phyloP scores from a whole-genome alignment of 768 basidiomycete genomes.

The Pleurotus pulmonarius region DNA sequence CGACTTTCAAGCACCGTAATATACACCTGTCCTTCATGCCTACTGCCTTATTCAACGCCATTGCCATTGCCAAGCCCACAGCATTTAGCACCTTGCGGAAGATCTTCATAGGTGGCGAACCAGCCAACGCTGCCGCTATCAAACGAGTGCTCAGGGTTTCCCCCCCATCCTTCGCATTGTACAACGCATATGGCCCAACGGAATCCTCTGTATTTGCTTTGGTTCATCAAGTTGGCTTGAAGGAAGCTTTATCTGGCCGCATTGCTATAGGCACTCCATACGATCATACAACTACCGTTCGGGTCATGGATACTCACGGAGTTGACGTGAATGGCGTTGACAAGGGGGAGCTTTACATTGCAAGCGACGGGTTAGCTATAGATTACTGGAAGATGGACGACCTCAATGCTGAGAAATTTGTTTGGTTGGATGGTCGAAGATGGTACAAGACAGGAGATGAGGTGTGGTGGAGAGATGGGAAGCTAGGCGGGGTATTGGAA shows the following conservation, averaged over 20 bases:
- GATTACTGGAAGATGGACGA: neutral
- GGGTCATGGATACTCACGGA: neutral
- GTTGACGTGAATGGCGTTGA: neutral
- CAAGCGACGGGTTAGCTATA: neutral
- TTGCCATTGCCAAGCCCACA: neutral
- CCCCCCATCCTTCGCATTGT: neutral
- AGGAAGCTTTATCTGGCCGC: neutral
- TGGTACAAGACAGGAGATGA: constrained; percentile 4
- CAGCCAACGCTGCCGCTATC: neutral
- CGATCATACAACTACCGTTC: neutral
- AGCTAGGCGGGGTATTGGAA: neutral
- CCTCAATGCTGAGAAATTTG: neutral
- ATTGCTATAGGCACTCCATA: neutral
- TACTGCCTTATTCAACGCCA: neutral
- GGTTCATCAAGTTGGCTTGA: neutral
- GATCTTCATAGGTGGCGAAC: constrained; percentile 3
- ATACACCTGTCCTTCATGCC: neutral
- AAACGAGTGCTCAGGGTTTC: neutral
- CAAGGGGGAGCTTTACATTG: neutral
- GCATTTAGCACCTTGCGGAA: neutral
- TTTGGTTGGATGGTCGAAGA: neutral
- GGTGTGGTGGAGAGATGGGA: neutral
- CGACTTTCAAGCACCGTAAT: neutral
- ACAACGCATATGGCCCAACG: constrained; percentile 8
- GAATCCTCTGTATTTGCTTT: constrained; percentile 1